phyloP scores from a whole-genome alignment of 805 yeast species.

The Starmerella sirachaensis region DNA sequence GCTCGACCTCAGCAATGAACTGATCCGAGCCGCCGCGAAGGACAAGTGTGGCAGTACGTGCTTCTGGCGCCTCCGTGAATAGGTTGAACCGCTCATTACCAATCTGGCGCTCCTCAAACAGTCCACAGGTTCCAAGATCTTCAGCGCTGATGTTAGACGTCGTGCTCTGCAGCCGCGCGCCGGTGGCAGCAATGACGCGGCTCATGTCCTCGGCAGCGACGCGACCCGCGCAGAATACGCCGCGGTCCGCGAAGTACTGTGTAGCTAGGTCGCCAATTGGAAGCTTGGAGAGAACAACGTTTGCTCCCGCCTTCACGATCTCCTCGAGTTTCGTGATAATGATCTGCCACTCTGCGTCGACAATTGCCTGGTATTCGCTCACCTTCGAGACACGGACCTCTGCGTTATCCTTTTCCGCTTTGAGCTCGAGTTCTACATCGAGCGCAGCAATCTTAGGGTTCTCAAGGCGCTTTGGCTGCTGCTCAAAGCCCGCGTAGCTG shows the following conservation, averaged over 20 bases:
- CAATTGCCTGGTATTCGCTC: conserved; percentile 85
- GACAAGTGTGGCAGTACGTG: conserved; percentile 85
- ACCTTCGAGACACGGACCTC: conserved; percentile 94
- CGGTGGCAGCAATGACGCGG: conserved; percentile 85
- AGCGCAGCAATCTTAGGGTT: conserved; percentile 74
- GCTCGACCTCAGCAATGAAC: conserved; percentile 93
- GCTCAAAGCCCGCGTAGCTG: conserved; percentile 97
- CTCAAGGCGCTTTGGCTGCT: conserved; percentile 78
- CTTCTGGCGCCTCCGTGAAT: conserved; percentile 82
- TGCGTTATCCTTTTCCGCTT: conserved; percentile 97
- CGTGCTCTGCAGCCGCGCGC: conserved; percentile 72
- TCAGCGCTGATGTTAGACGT: conserved; percentile 49
- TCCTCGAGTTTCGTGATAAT: conserved; percentile 76
- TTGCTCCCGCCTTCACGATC: conserved; percentile 74
- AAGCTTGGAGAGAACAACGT: conserved; percentile 81
- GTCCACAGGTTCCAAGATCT: conserved; percentile 74
- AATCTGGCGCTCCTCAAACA: conserved; percentile 86
- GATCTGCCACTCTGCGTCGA: conserved; percentile 98
- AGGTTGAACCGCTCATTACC: conserved; percentile 93
- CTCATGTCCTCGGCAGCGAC: conserved; percentile 82
- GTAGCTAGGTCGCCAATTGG: conserved; percentile 99
- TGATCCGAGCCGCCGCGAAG: conserved; percentile 98
- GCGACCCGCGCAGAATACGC: conserved; percentile 95
- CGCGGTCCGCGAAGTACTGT: conserved; percentile 92
- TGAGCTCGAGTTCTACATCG: conserved; percentile 88